Evolutionary conservation across 75 land plant species (phyloP), one percentile per base, ranked within the genome.

Genomic region (Picea sitchensis): DNA sequence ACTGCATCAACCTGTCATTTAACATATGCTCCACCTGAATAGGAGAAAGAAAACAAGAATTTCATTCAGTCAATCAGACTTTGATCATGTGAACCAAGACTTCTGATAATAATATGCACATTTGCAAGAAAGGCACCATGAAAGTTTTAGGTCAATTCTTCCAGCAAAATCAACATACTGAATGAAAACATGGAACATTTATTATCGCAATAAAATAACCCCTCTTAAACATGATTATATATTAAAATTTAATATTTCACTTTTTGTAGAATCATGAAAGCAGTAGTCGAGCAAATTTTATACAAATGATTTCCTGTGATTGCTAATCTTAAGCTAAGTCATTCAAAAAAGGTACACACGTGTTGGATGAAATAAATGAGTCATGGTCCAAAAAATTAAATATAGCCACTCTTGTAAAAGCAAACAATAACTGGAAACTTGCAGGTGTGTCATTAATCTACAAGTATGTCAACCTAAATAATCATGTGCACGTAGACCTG

Each of bases 11-110:
- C 69, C 96, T 94, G 32, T 95, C 92, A 83, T 84, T 82, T 61
- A 98, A 82, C 85, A 95, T 96, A 88, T 98, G 99, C 81, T 98
- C 98, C 65, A 97, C 98, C 99, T 96, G 82, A 41, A 63, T 3
- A 31, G 51, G 12, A 30, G 56, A 69, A 14, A 78, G 59, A 47
- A 79, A 54, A 67, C 6, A 44, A n/a, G 14, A 69, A 34, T 30
- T 56, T 17, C 1, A 67, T 57, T 2, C 5, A 79, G 30, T 56
- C 69, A 32, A 23, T 62, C 47, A 31, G 73, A 6, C 13, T 60
- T 68, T 68, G 18, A 13, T 15, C 20, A 68, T 20, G 38, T 15
- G 18, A 6, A 18, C 41, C 20, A 69, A 38, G 20, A n/a, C 51
- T 17, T 69, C 72, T 51, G 20, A n/a, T 38, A n/a, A 69, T 38